Evolutionary conservation across 441 rosid genomes (phyloP), one percentile per base, ranked within the genome.

Genomic region (Aleurites moluccanus): DNA sequence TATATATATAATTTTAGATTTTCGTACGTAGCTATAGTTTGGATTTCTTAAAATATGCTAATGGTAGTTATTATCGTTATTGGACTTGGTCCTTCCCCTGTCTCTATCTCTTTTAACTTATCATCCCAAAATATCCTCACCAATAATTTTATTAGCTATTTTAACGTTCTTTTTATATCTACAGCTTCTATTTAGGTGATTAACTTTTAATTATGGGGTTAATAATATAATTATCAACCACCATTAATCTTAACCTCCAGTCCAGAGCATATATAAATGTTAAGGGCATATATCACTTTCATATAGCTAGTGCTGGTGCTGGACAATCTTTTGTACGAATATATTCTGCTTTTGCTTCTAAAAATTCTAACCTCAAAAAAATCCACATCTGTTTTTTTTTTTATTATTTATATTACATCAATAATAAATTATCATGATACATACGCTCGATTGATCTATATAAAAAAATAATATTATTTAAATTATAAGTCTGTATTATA

Each of bases 51-150:
- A 76, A 64, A 62, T 76, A 76, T 73, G 85, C 69, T 75, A 67
- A 73, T 74, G 85, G 78, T 67, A 81, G 86, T 84, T 83, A 84
- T 82, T 84, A 77, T 84, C 80, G 89, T 84, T 84, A 80, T 76
- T 75, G 64, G 80, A 74, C 70, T 57, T 42, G 65, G 42, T 45
- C 59, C 56, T 53, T 67, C 45, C 42, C 35, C 57, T 64, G 30
- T 52, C 38, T 25, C 35, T 23, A 13, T 68, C 14, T 25, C 61
- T 49, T 40, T 28, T 53, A 35, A 33, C 67, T 73, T 28, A 28
- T 30, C 40, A 28, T 61, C 64, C 40, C 40, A 60, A 28, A 60
- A 13, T 23, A 44, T 40, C 57, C 56, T 50, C 33, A 2, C 20
- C n/a, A 8, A 61, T 15, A 38, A 61, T 30, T 59, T 25, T 11